Evolutionary conservation across 2,329 filamentous ascomycete species (phyloP), one percentile per base, ranked within the genome.

Genomic region (Fusarium bulbicola): DNA sequence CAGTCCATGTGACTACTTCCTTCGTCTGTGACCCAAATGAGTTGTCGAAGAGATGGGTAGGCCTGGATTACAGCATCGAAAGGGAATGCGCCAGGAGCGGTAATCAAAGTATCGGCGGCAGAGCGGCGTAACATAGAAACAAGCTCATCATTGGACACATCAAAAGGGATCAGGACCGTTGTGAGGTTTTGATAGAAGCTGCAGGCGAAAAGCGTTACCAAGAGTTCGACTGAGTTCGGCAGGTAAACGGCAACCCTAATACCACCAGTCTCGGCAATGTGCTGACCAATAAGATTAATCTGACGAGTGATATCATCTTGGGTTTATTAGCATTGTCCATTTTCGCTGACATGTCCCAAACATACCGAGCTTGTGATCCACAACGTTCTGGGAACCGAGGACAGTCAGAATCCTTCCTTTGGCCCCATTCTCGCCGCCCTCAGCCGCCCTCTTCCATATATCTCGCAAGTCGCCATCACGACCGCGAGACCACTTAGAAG

Each of bases 1-100:
- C 95, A 99, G 82, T 97, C 95, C 88, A 99, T 92, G 80, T 98
- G 95, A 76, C 91, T 90, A 84, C 92, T 98, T 46, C 94, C 94
- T 78, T 94, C 90, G 77, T 98, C 95, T 10, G 97, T 94, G 18
- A 98, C 95, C 94, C 95, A 98, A 76, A 98, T 89, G 37, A 97
- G 87, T 75, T 95, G 90, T 69, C 91, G 91, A 50, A 99, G 87
- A 42, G 88, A 87, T 10, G 91, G 87, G 77, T 93, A 94, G 59
- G 86, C 87, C 77, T 91, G 89, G 59, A 91, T 88, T 18, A 97
- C 88, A 42, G 88, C 84, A 70, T 94, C 91, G 47, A 97, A 90
- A 28, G 96, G 93, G 65, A 98, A 89, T n/a, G 92, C 91, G 46
- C 96, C 96, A 7, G 95, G 95, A 37, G 92, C 91, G 5, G 94